These are phyloP conservation scores for Saccharomyces hybrid DNA, from an alignment of 1,139 yeast genomes.

Conservation along the genomic window DNA sequence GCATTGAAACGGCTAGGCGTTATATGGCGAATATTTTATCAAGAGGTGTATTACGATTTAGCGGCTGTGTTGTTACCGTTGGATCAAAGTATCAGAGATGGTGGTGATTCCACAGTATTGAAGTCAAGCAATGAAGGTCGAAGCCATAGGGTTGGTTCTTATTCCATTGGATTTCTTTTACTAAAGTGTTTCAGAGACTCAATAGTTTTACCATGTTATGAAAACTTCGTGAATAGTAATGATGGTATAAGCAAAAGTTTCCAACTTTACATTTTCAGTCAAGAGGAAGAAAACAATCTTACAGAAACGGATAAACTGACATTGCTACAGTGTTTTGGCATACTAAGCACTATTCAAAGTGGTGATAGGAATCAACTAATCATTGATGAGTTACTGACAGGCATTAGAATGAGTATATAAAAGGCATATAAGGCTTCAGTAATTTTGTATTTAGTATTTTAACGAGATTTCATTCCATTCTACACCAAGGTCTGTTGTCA, in stretches of 20 bases:
- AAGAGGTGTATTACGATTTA: slow-evolving; percentile 47
- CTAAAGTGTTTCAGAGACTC: slow-evolving; percentile 43
- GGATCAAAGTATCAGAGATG: slow-evolving; percentile 32
- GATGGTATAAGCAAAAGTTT: slow-evolving; percentile 30
- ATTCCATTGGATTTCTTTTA: slow-evolving; percentile 30
- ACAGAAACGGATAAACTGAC: slow-evolving; percentile 34
- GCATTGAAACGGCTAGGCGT: slow-evolving; percentile 34
- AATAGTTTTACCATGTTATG: slow-evolving; percentile 43
- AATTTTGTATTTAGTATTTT: not conserved
- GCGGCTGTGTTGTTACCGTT: slow-evolving; percentile 56
- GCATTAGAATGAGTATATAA: slow-evolving; percentile 31
- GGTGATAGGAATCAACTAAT: slow-evolving; percentile 45
- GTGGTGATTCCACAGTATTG: slow-evolving; percentile 14
- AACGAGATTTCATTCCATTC: slow-evolving; percentile 21
- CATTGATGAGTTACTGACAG: slow-evolving; percentile 41
- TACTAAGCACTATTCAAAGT: slow-evolving; percentile 45
- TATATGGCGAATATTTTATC: slow-evolving; percentile 51
- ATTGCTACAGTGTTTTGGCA: slow-evolving; percentile 51
- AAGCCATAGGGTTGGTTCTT: slow-evolving; percentile 26
- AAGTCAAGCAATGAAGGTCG: slow-evolving; percentile 30
- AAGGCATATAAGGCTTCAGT: not conserved
- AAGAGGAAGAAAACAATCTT: slow-evolving; percentile 30
- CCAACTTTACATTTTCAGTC: slow-evolving; percentile 29
- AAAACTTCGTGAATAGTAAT: slow-evolving; percentile 30
- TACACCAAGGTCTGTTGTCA: slow-evolving; percentile 62